Base-by-base conservation (phyloP, 2,329 filamentous ascomycete species). In the Mycosphaerella sp. region DNA sequence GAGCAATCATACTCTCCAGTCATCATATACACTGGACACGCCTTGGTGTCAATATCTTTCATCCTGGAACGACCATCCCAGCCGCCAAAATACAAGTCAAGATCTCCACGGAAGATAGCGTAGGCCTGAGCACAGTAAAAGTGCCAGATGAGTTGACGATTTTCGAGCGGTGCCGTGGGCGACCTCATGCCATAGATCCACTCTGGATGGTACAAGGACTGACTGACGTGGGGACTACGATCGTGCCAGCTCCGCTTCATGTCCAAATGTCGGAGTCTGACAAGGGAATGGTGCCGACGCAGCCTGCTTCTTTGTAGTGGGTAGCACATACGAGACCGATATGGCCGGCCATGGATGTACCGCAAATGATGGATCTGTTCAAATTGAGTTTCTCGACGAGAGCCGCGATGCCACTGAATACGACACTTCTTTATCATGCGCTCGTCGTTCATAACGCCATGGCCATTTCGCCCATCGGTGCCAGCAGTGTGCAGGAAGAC, bases 181-280 rank as follows among this genome's bases (percentile, higher is more conserved):
- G 69, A 68, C 69, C 75, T 74, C 72, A 75, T 74, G 51, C 74
- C 73, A 49, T 75, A 76, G 52, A 75, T 66, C 72, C 72, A 75
- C 52, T 77, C 74, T 0, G 62, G 62, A 30, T 59, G 60, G 62
- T 71, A 76, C 0, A 77, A 59, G 1, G 73, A 63, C 54, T 77
- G 73, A 42, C 77, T 77, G 16, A 75, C 68, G 37, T 72, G 69
- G 3, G 73, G 74, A 1, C 69, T 72, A 17, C 69, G 72, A 55
- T 77, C 75, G 52, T 73, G 60, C 57, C 57, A 62, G 49, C 70
- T 64, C 6, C 74, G 68, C 13, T 71, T 67, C 70, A 72, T 71
- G 54, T 68, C 67, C 21, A 73, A 63, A 47, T 71, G 70, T 72
- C 70, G 7, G 54, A 71, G 65, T 68, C 71, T 59, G 76, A 73